A percentile compares a stretch with the other conserved stretches of the same genome.
Evolutionary conservation across 805 yeast genomes (phyloP).

Genomic region (Saccharomycopsis sp.): DNA sequence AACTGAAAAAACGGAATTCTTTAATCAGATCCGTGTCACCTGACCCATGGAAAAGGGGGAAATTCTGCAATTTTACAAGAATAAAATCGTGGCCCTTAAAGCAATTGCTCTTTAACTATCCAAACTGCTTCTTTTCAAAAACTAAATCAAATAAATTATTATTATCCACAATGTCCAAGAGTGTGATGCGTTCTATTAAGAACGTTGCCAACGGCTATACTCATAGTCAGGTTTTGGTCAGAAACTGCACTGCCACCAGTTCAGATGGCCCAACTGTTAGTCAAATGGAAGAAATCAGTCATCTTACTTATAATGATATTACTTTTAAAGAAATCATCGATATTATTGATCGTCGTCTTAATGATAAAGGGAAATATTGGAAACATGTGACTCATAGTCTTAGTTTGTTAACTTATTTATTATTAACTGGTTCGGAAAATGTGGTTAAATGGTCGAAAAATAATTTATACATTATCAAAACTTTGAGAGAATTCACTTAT

Average conservation of each 20-base stretch:
- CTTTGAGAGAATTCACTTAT: conserved; percentile 77
- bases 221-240: conserved; percentile 72
- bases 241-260: conserved; percentile 89
- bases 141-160: too few relatives aligned
- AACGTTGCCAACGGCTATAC: conserved; percentile 88
- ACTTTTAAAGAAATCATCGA: conserved; percentile 89
- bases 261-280: conserved; percentile 71
- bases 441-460: conserved; percentile 90
- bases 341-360: conserved; percentile 81
- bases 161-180: conserved; percentile 60
- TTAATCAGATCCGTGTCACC: too few relatives aligned
- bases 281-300: conserved; percentile 77
- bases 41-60: too few relatives aligned
- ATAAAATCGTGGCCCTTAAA: too few relatives aligned
- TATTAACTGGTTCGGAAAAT: conserved; percentile 76
- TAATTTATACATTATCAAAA: conserved; percentile 78
- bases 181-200: conserved; percentile 72
- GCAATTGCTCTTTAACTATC: neutral
- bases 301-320: conserved; percentile 56
- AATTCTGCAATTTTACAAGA: neutral
- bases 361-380: conserved; percentile 97
- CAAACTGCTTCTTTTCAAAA: neutral
- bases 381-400: conserved; percentile 89
- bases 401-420: conserved; percentile 79
- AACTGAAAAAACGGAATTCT: too few relatives aligned